Percentiles rank a stretch among this genome's conserved stretches.
Evolutionary conservation across 345 rosid species (phyloP).

Genomic region (Rhodamnia argentea): DNA sequence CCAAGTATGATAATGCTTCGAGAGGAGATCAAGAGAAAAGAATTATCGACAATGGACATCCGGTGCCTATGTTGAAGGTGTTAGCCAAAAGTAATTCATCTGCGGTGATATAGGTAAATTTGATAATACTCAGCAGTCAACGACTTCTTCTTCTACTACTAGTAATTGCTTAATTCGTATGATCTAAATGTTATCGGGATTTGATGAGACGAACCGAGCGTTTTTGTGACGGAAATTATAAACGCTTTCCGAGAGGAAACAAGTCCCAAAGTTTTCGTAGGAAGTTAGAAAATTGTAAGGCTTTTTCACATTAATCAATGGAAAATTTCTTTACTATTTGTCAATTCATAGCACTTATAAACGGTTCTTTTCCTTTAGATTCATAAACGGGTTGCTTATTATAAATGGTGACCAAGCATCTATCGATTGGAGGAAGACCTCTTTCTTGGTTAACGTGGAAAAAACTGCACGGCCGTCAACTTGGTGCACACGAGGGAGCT

Average conservation of each 20-base stretch:
- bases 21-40: not conserved
- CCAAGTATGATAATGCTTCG: not conserved
- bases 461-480: not conserved
- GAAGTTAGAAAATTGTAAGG: not conserved
- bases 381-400: not conserved
- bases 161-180: not conserved
- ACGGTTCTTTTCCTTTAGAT: not conserved
- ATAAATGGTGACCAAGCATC: not conserved
- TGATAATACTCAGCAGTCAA: fast-evolving
- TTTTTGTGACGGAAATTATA: not conserved
- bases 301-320: not conserved
- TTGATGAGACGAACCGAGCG: fast-evolving
- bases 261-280: not conserved
- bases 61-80: too few relatives aligned
- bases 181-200: fast-evolving
- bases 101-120: fast-evolving
- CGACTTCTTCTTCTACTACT: fast-evolving
- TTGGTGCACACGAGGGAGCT: not conserved
- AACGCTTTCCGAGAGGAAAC: not conserved
- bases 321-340: not conserved
- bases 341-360: not conserved
- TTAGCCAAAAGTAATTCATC: not conserved
- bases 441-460: not conserved
- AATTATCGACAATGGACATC: not conserved
- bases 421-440: not conserved